Base-by-base conservation (phyloP, 768 basidiomycete species). In the Russula olivacea region DNA sequence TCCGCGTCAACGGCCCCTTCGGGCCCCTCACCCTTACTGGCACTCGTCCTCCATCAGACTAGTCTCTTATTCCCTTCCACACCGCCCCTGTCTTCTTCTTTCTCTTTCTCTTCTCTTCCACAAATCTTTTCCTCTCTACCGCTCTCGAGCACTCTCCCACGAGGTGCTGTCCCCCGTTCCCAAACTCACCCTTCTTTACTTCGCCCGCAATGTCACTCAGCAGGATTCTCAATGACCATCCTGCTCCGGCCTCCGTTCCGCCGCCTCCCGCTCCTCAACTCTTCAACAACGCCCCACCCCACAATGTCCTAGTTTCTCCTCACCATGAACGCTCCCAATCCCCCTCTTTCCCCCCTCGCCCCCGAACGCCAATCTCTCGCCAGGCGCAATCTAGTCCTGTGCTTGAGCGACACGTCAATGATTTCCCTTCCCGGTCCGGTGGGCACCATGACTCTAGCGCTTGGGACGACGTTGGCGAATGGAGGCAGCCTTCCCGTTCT, bases 181-280 rank as follows among this genome's bases (percentile, higher is more conserved):
- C n/a, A 36, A 25, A 12, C 25, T 32, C 64, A 51, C 58, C 28
- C 34, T 47, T 63, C 36, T 63, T 19, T 34, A 2, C 41, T 55
- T 43, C 47, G 30, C 47, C 59, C 36, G 51, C 55, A 57, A 70
- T 69, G 66, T 70, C 69, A 45, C 69, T 70, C 61, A 69, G 59
- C 54, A 68, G 66, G 38, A 69, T 69, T 43, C 68, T 69, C 59
- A 69, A 69, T 54, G 84, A 89, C 76, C 85, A 88, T 67, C 81
- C 86, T 48, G 40, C 55, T 21, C 69, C 71, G 15, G 25, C 58
- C 30, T n/a, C 73, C 70, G 28, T 55, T 58, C 41, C 71, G 67
- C 52, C 67, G 53, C 40, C 59, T 68, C 43, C 63, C 67, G 25
- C 74, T 77, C 36, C 76, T 78, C 55, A 61, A 2, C 30, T 23